Percentiles rank a stretch among this genome's conserved stretches.
phyloP scores from a whole-genome alignment of 257 asterid genomes.

The Linaria vulgaris region DNA sequence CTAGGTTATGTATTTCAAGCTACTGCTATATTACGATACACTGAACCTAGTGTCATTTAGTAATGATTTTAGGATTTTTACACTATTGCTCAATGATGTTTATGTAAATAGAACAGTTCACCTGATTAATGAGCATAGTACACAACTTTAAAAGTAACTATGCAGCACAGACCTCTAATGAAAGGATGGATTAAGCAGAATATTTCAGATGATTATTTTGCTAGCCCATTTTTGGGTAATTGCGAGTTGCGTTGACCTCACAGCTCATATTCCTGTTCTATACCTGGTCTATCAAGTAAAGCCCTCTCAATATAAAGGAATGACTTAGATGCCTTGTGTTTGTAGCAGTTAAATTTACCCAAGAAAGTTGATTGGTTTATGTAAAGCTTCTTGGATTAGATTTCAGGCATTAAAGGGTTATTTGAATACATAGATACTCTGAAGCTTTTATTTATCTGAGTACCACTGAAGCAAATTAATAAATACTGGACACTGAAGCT shows the following conservation, averaged over 20 bases:
- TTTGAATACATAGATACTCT: background rate
- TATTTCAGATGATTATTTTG: background rate
- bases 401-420: background rate
- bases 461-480: background rate
- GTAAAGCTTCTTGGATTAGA: slow-evolving; percentile 15
- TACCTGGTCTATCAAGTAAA: background rate
- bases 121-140: slow-evolving; percentile 2
- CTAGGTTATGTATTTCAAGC: background rate
- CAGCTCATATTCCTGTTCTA: background rate
- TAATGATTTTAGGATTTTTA: background rate
- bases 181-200: slow-evolving; percentile 1
- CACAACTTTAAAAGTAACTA: background rate
- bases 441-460: background rate
- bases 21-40: slow-evolving; percentile 12
- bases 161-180: slow-evolving; percentile 6
- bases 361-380: background rate
- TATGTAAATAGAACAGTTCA: background rate
- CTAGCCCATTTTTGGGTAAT: background rate
- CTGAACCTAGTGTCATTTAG: background rate
- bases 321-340: background rate
- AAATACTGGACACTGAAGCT: background rate
- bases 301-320: background rate
- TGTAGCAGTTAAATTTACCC: too few species aligned
- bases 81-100: background rate
- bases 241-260: background rate